Percentiles rank a stretch among this genome's conserved stretches.
Conservation (phyloP, 139 green algal genomes). For the Chlorella sp. region DNA sequence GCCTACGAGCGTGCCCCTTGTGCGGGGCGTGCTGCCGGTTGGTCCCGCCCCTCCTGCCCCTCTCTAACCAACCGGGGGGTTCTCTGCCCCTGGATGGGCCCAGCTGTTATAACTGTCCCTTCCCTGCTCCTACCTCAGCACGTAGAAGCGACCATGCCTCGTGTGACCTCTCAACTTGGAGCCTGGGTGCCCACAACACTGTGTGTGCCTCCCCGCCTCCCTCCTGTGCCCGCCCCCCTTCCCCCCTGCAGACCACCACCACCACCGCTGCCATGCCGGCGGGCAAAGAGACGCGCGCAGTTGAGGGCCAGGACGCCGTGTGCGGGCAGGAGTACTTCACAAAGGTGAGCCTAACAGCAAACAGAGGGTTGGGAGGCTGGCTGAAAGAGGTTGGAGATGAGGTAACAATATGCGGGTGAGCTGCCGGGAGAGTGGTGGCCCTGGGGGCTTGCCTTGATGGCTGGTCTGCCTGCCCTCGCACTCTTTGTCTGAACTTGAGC, state of each 20-base stretch:
- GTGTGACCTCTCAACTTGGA: too few species aligned
- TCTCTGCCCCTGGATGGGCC: too few species aligned
- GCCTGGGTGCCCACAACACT: not conserved
- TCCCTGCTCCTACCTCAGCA: too few species aligned
- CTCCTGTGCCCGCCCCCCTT: not conserved
- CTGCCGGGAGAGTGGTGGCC: not conserved
- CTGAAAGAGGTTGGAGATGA: not conserved
- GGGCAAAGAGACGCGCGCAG: not conserved
- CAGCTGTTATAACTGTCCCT: too few species aligned
- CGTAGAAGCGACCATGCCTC: too few species aligned
- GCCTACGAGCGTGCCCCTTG: not conserved
- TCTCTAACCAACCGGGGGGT: too few species aligned
- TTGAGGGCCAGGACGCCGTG: not conserved
- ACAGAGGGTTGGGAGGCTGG: not conserved
- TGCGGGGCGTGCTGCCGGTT: not conserved
- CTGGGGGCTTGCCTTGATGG: too few species aligned
- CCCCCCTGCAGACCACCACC: not conserved
- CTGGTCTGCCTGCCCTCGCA: too few species aligned
- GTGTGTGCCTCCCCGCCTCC: not conserved
- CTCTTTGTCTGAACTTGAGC: not conserved
- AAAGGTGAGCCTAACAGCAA: not conserved
- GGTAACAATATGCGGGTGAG: not conserved
- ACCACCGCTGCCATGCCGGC: not conserved
- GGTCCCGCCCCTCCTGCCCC: too few species aligned
- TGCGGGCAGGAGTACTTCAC: constrained; percentile 39